Conservation (phyloP, 805 yeast genomes). For the Cyberlindnera maclurae region DNA sequence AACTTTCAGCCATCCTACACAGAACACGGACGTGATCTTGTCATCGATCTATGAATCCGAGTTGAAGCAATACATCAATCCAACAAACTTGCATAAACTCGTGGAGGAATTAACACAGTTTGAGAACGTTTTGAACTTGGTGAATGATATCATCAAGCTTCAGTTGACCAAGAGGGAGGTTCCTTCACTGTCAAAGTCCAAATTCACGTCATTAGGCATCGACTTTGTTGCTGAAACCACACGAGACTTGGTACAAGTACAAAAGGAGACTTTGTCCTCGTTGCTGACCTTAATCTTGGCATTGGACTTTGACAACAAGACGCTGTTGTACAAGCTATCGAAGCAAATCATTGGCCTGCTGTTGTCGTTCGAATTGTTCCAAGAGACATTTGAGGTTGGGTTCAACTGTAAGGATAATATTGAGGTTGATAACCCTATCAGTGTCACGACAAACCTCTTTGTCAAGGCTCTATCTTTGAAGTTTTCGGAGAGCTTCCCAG, state of each 20-base stretch:
- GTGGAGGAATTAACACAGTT: conserved; percentile 33
- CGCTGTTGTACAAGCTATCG: conserved; percentile 11
- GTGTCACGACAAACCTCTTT: conserved; percentile 10
- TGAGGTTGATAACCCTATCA: conserved; percentile 18
- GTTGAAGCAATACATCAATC: conserved; percentile 36
- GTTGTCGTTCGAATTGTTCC: conserved; percentile 16
- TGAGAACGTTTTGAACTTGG: conserved; percentile 28
- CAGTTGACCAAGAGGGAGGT: conserved; percentile 10
- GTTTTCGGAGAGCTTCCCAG: conserved; percentile 13
- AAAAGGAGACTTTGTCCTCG: conserved; percentile 27
- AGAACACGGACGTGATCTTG: conserved; percentile 22
- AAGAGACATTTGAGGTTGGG: conserved; percentile 10
- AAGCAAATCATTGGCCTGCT: conserved; percentile 13
- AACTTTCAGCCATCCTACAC: conserved; percentile 26
- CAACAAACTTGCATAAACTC: conserved; percentile 30
- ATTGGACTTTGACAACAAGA: conserved; percentile 30
- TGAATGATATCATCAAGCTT: conserved; percentile 31
- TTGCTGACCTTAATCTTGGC: conserved; percentile 29
- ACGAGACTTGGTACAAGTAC: conserved; percentile 24
- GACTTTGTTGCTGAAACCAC: conserved; percentile 23
- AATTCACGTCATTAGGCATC: conserved; percentile 17
- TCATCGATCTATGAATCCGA: conserved; percentile 32
- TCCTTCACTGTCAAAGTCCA: conserved; percentile 8
- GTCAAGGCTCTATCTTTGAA: conserved; percentile 5
- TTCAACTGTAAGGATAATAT: conserved; percentile 10